These are phyloP conservation scores for Astrocystis sublimbata DNA, from an alignment of 495 filamentous ascomycete species.

Conservation along the genomic window DNA sequence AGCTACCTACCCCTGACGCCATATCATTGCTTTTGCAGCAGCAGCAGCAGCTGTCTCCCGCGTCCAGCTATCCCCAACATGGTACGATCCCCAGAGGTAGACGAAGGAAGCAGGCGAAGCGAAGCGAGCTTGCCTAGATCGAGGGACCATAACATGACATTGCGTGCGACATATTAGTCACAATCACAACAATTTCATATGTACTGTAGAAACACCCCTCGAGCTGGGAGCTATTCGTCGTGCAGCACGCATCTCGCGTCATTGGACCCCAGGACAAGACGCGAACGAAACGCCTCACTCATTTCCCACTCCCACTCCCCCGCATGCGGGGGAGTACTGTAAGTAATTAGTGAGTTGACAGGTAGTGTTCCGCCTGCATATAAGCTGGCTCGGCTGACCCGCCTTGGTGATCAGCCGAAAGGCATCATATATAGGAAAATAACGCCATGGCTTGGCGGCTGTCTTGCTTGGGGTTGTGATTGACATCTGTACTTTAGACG, in stretches of 20 bases:
- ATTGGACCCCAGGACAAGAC: slow-evolving; percentile 7
- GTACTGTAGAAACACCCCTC: too few relatives aligned
- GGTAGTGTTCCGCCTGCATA: slow-evolving; percentile 21
- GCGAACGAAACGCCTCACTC: slow-evolving; percentile 8
- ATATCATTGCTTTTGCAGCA: too few relatives aligned
- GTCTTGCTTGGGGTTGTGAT: too few relatives aligned
- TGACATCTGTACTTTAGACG: too few relatives aligned
- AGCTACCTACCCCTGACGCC: slow-evolving; percentile 1
- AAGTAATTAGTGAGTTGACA: too few relatives aligned
- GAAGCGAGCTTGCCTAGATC: slow-evolving; percentile 15
- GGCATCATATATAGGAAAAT: slow-evolving; percentile 34
- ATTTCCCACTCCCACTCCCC: too few relatives aligned
- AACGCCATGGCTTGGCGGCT: slow-evolving; percentile 35
- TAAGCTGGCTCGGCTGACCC: too few relatives aligned
- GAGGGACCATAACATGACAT: slow-evolving; percentile 8
- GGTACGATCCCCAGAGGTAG: too few relatives aligned
- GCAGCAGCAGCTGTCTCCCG: not conserved
- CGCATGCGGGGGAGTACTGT: slow-evolving; percentile 23
- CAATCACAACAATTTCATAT: not conserved
- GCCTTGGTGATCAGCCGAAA: slow-evolving; percentile 19
- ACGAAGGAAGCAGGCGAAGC: too few relatives aligned
- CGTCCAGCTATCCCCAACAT: not conserved
- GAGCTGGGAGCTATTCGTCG: not conserved
- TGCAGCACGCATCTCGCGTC: slow-evolving; percentile 11
- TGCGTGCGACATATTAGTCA: slow-evolving; percentile 14